A percentile compares a stretch with the other conserved stretches of the same genome.
These are phyloP conservation scores for Zasmidium citrigriseum DNA, from an alignment of 2,329 filamentous ascomycete genomes.

Conservation along the genomic window DNA sequence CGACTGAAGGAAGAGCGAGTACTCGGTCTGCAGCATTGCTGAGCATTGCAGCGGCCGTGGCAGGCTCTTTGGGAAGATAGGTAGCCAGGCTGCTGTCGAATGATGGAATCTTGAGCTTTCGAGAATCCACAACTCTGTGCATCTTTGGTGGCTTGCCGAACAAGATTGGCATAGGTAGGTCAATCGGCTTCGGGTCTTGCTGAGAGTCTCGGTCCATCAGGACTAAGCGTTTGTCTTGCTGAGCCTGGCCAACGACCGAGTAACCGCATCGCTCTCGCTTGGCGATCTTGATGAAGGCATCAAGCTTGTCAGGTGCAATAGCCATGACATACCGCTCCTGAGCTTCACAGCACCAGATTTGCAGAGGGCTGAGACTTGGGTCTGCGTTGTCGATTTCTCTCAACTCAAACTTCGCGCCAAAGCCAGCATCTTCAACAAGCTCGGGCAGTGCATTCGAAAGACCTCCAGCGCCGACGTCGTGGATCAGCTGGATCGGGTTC, in stretches of 20 bases:
- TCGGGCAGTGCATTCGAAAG: slow-evolving; percentile 83
- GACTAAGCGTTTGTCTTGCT: slow-evolving; percentile 71
- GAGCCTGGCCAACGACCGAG: slow-evolving; percentile 83
- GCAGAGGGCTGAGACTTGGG: slow-evolving; percentile 86
- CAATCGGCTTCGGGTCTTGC: slow-evolving; percentile 76
- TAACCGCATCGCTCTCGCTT: slow-evolving; percentile 87
- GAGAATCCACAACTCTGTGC: slow-evolving; percentile 70
- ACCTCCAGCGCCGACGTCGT: slow-evolving; percentile 94
- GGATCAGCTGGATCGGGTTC: slow-evolving; percentile 94
- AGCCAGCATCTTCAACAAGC: slow-evolving; percentile 86
- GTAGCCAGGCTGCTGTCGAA: slow-evolving; percentile 76
- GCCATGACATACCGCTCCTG: slow-evolving; percentile 95
- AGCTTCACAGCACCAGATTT: slow-evolving; percentile 97
- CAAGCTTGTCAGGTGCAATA: slow-evolving; percentile 77
- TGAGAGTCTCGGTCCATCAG: slow-evolving; percentile 78
- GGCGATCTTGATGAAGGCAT: slow-evolving; percentile 67
- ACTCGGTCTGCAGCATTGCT: slow-evolving; percentile 77
- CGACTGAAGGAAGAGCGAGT: slow-evolving; percentile 81
- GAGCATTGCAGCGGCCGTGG: slow-evolving; percentile 28
- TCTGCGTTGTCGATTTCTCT: slow-evolving; percentile 90
- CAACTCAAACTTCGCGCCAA: slow-evolving; percentile 91
- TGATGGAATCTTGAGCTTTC: slow-evolving; percentile 64
- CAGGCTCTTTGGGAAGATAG: slow-evolving; percentile 61
- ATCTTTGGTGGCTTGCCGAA: slow-evolving; percentile 88
- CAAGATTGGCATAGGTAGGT: slow-evolving; percentile 82